Evolutionary conservation across 73 alveolate genomes (phyloP).

Genomic region (Paramecium tetraurelia): DNA sequence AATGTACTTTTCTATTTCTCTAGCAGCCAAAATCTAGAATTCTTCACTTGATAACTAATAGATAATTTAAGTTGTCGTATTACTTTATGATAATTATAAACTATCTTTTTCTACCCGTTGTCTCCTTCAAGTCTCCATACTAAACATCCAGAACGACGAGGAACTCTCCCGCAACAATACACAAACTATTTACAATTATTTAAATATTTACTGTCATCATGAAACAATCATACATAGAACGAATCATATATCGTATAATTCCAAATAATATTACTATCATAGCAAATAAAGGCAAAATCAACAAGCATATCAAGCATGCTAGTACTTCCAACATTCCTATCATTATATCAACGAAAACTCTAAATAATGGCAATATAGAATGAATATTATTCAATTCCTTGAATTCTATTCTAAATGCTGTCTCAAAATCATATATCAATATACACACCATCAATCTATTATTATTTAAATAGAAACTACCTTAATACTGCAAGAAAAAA

Average conservation of each 20-base stretch:
- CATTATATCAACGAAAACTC: slow-evolving; percentile 29
- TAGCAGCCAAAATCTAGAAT: slow-evolving; percentile 58
- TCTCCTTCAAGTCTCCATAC: slow-evolving; percentile 74
- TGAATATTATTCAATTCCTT: slow-evolving; percentile 8
- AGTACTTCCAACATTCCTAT: background rate
- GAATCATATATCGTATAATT: slow-evolving; percentile 41
- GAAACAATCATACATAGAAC: slow-evolving; percentile 64
- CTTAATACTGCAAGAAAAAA: background rate
- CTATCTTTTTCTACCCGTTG: background rate
- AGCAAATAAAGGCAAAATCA: slow-evolving; percentile 59
- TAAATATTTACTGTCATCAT: slow-evolving; percentile 22
- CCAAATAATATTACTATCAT: slow-evolving; percentile 43
- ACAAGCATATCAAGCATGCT: background rate
- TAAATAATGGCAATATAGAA: slow-evolving; percentile 15
- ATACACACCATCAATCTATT: background rate
- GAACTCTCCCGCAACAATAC: slow-evolving; percentile 66
- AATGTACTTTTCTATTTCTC: slow-evolving; percentile 63
- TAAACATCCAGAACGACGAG: slow-evolving; percentile 55
- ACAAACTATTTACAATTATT: slow-evolving; percentile 19
- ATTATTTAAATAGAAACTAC: background rate
- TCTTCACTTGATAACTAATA: slow-evolving; percentile 52
- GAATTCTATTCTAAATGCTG: background rate
- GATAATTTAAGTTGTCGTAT: background rate
- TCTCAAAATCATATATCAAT: slow-evolving; percentile 57
- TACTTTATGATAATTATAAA: slow-evolving; percentile 63